These are phyloP conservation scores for Apiospora sp. DNA, from an alignment of 2,329 filamentous ascomycete genomes.

Conservation along the genomic window DNA sequence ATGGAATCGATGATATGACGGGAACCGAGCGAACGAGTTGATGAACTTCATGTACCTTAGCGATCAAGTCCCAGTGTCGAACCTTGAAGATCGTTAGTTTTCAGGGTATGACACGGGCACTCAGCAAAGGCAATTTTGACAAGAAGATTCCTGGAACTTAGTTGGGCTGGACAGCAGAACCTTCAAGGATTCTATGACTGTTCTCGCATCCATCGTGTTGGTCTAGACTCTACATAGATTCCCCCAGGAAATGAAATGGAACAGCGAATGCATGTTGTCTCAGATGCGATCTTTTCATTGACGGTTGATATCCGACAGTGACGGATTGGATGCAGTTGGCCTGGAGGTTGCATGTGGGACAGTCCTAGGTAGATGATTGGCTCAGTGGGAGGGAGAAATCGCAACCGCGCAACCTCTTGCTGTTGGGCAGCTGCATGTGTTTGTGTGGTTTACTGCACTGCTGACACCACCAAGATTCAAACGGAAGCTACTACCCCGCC, in stretches of 20 bases:
- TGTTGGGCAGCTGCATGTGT: background rate
- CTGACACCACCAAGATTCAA: background rate
- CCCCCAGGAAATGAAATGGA: background rate
- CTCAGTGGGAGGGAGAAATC: background rate
- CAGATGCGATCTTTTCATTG: conserved; percentile 14
- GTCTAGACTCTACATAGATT: background rate
- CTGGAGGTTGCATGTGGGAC: conserved; percentile 15
- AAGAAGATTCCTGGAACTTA: background rate
- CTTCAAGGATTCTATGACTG: background rate
- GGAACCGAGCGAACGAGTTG: background rate
- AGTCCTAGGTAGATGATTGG: background rate
- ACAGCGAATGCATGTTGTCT: conserved; percentile 16
- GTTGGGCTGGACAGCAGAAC: background rate
- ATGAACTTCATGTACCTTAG: background rate
- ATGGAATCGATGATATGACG: background rate
- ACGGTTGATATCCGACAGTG: background rate
- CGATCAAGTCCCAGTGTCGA: background rate
- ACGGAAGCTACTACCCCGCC: conserved; percentile 16
- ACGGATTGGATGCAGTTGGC: background rate
- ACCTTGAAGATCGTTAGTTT: background rate
- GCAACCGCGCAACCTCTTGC: background rate
- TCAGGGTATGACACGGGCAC: conserved; percentile 4
- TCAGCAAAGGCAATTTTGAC: conserved; percentile 8
- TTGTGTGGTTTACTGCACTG: background rate
- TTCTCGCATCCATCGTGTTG: background rate